phyloP scores from a whole-genome alignment of 1,284 basidiomycete species.

The Sanghuangporus weigelae region DNA sequence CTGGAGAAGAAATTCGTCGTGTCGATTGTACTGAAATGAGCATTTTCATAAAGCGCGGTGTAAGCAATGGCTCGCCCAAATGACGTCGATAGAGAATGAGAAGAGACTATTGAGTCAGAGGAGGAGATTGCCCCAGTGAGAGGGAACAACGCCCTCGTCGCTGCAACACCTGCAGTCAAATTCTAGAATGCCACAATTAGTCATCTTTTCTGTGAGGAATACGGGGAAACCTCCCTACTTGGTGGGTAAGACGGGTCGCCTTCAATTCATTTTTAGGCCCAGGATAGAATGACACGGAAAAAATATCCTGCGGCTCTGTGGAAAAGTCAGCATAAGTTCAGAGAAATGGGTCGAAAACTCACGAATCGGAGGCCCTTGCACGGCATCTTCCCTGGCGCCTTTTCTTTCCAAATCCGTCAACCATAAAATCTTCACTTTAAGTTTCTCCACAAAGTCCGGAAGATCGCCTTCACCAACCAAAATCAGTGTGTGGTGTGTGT shows the following conservation, averaged over 20 bases:
- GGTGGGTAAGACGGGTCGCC: slow-evolving; percentile 65
- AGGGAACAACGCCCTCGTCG: slow-evolving; percentile 61
- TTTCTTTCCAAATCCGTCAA: slow-evolving; percentile 64
- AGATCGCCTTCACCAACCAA: slow-evolving; percentile 55
- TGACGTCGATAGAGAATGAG: slow-evolving; percentile 60
- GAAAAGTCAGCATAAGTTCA: no score
- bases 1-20: slow-evolving; percentile 47
- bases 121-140: slow-evolving; percentile 54
- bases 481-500: slow-evolving; percentile 51
- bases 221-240: slow-evolving; percentile 17
- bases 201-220: background rate
- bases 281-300: slow-evolving; percentile 62
- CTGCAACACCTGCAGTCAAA: slow-evolving; percentile 73
- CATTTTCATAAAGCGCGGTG: slow-evolving; percentile 67
- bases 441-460: slow-evolving; percentile 35
- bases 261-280: slow-evolving; percentile 46
- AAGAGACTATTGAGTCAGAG: slow-evolving; percentile 70
- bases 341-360: background rate
- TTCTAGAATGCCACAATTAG: slow-evolving; percentile 37
- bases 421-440: slow-evolving; percentile 45
- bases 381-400: slow-evolving; percentile 34
- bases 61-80: slow-evolving; percentile 72
- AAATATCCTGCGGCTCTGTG: slow-evolving; percentile 54
- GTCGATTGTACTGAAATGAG: slow-evolving; percentile 59
- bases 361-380: background rate